A percentile compares a stretch with the other conserved stretches of the same genome.
Evolutionary conservation across 1,284 basidiomycete species (phyloP).

Genomic region (Xerocomus amazonicus): DNA sequence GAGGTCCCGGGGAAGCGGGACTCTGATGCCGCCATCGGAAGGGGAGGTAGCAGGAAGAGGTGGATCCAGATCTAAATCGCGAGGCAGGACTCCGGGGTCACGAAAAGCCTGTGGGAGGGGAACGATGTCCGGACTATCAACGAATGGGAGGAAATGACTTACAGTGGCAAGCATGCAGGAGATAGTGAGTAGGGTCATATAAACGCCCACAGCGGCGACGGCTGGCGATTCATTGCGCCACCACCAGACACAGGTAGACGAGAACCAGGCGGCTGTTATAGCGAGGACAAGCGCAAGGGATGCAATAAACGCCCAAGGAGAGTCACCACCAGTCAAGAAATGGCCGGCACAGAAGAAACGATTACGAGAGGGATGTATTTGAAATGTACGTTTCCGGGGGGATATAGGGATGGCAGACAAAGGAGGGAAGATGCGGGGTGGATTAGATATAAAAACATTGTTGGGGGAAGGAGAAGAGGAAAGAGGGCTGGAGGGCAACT

Average conservation of each 20-base stretch:
- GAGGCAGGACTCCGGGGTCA: slow-evolving; percentile 89
- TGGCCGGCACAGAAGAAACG: slow-evolving; percentile 71
- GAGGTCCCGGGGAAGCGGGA: slow-evolving; percentile 77
- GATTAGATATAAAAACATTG: slow-evolving; percentile 26
- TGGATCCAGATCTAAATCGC: slow-evolving; percentile 80
- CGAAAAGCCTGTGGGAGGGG: slow-evolving; percentile 54
- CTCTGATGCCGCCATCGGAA: slow-evolving; percentile 55
- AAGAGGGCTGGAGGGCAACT: slow-evolving; percentile 20
- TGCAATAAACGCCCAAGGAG: slow-evolving; percentile 70
- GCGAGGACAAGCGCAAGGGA: slow-evolving; percentile 61
- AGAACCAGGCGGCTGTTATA: slow-evolving; percentile 77
- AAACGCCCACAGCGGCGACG: slow-evolving; percentile 72
- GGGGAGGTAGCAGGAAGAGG: slow-evolving; percentile 62
- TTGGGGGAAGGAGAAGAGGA: slow-evolving; percentile 33
- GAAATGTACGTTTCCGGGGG: slow-evolving; percentile 51
- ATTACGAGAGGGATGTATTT: slow-evolving; percentile 66
- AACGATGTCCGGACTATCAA: background rate
- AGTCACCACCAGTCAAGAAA: slow-evolving; percentile 81
- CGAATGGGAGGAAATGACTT: slow-evolving; percentile 26
- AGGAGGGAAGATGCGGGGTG: slow-evolving; percentile 33
- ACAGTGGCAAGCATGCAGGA: slow-evolving; percentile 76
- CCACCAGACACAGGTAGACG: slow-evolving; percentile 83
- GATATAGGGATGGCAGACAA: slow-evolving; percentile 47
- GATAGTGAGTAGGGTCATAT: slow-evolving; percentile 73
- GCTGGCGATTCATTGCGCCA: slow-evolving; percentile 75